Conservation (phyloP, 805 yeast genomes). For the Candida chauliodis region DNA sequence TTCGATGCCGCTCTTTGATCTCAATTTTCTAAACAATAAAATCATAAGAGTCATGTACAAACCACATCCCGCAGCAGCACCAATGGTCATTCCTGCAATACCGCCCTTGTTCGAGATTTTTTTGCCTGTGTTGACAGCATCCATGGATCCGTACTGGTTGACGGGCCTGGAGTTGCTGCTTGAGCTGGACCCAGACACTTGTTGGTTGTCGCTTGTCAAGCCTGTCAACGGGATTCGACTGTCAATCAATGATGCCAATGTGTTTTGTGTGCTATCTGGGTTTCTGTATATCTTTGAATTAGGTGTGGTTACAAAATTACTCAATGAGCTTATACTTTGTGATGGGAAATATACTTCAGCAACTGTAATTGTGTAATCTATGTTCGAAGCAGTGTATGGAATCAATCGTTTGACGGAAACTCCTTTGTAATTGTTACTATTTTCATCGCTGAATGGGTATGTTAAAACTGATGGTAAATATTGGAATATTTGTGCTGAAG, state of each 20-base stretch:
- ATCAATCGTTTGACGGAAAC: constrained; percentile 66
- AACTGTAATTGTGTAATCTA: constrained; percentile 71
- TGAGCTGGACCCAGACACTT: constrained; percentile 7
- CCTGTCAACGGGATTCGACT: constrained; percentile 58
- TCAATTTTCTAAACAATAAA: constrained; percentile 49
- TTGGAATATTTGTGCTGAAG: constrained; percentile 82
- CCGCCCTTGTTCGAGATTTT: constrained; percentile 29
- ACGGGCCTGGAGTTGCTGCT: constrained; percentile 11
- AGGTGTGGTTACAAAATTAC: constrained; percentile 44
- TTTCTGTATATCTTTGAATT: constrained; percentile 61
- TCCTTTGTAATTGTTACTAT: constrained; percentile 23
- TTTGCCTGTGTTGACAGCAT: constrained; percentile 13
- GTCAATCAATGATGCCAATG: constrained; percentile 72
- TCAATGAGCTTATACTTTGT: constrained; percentile 45
- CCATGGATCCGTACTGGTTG: constrained; percentile 30
- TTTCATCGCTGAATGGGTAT: constrained; percentile 48
- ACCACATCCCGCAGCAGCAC: constrained; percentile 75
- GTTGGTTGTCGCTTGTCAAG: constrained; percentile 16
- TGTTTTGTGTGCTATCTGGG: constrained; percentile 49
- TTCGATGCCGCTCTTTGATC: constrained; percentile 36
- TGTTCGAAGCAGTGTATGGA: constrained; percentile 60
- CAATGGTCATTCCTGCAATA: constrained; percentile 77
- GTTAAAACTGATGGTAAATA: constrained; percentile 74
- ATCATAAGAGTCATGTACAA: constrained; percentile 61
- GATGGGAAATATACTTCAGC: constrained; percentile 84